phyloP scores from a whole-genome alignment of 2,329 filamentous ascomycete species.

The Verticillium alfalfae region DNA sequence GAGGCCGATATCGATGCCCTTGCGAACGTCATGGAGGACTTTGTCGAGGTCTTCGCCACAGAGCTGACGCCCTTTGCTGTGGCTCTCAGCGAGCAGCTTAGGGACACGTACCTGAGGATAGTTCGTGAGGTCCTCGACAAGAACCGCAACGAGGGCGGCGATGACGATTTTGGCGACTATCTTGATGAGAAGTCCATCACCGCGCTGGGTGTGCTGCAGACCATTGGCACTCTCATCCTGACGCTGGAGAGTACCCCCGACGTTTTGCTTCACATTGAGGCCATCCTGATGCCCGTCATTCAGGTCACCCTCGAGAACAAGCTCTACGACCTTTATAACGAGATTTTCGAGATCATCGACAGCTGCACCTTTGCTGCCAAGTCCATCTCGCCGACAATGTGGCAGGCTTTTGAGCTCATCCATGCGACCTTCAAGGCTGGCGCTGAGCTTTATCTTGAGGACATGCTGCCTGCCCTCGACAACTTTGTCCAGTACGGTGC shows the following conservation, averaged over 20 bases:
- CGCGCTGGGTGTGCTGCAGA: constrained; percentile 90
- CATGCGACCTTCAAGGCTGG: constrained; percentile 96
- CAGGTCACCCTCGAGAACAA: constrained; percentile 96
- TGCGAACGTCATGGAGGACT: constrained; percentile 99
- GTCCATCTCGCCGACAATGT: constrained; percentile 93
- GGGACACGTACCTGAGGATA: constrained; percentile 93
- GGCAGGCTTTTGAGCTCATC: constrained; percentile 95
- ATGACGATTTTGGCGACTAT: constrained; percentile 82
- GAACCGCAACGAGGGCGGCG: constrained; percentile 67
- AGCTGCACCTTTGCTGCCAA: constrained; percentile 98
- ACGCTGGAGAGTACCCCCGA: constrained; percentile 96
- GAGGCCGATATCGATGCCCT: constrained; percentile 96
- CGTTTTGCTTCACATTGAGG: constrained; percentile 88
- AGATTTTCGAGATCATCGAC: constrained; percentile 98
- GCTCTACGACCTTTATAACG: constrained; percentile 95
- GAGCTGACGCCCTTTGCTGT: constrained; percentile 97
- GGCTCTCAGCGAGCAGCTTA: constrained; percentile 88
- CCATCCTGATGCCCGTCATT: constrained; percentile 94
- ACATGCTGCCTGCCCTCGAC: constrained; percentile 96
- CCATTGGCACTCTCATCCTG: constrained; percentile 93
- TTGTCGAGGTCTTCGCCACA: constrained; percentile 96
- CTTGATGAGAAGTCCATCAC: constrained; percentile 98
- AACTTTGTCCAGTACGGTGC: constrained; percentile 96
- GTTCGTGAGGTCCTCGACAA: constrained; percentile 87
- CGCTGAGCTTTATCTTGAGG: constrained; percentile 93